Evolutionary conservation across 2,329 filamentous ascomycete species (phyloP), one percentile per base, ranked within the genome.

Genomic region (Chaetomiaceae sp.): DNA sequence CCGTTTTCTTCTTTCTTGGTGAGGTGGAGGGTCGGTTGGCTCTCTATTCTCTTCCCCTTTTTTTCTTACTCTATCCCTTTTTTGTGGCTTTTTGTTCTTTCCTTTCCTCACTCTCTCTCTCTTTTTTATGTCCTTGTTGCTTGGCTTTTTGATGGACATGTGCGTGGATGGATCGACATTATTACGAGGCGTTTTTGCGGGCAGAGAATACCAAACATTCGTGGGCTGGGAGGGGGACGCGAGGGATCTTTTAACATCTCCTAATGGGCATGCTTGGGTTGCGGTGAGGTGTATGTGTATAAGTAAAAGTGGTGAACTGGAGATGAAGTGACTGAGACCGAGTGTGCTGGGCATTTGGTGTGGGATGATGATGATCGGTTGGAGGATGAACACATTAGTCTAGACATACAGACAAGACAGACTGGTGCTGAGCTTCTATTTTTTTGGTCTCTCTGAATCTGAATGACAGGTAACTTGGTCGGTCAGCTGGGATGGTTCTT

Each of bases 131-230:
- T n/a, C n/a, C n/a, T 21, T 48, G 27, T 25, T 33, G 39, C 39
- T 31, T 37, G 47, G 47, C 47, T 39, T 49, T n/a, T n/a, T n/a
- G n/a, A n/a, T n/a, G n/a, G n/a, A n/a, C n/a, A n/a, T 48, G 46
- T 10, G 21, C 38, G 37, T n/a, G n/a, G n/a, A n/a, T n/a, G n/a
- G n/a, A n/a, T n/a, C n/a, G n/a, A n/a, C n/a, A n/a, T n/a, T n/a
- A n/a, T n/a, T n/a, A n/a, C n/a, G n/a, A n/a, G n/a, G n/a, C n/a
- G n/a, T n/a, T n/a, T n/a, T n/a, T 27, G 25, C 25, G 25, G 25
- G 25, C 25, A n/a, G n/a, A n/a, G 25, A 42, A 51, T 51, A 51
- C 50, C 50, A 51, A 47, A 48, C 50, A 51, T 43, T 48, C 10
- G 44, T 27, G 50, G 44, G 50, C 39, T 39, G 44, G 50, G 44